Evolutionary conservation across 2,329 filamentous ascomycete genomes (phyloP).

Genomic region (Monosporascus sp.): DNA sequence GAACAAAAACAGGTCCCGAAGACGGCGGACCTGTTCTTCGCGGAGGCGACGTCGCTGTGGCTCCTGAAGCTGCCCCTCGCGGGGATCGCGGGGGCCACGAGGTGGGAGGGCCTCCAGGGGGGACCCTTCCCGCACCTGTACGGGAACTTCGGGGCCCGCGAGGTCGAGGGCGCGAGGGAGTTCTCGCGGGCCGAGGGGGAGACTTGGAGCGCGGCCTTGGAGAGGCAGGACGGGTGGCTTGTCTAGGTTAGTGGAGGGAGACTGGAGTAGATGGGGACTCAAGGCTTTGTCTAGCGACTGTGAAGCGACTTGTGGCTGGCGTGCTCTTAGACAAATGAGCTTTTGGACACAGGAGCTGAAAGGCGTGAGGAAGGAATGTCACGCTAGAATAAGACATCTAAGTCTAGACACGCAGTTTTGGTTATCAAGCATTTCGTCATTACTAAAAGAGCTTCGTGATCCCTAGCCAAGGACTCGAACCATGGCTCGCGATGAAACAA

Average conservation of each 20-base stretch:
- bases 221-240: slow-evolving; percentile 34
- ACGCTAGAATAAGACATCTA: too few species aligned
- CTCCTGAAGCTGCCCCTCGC: slow-evolving; percentile 44
- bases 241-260: slow-evolving; percentile 8
- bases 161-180: slow-evolving; percentile 42
- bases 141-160: slow-evolving; percentile 48
- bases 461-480: too few species aligned
- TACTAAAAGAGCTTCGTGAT: too few species aligned
- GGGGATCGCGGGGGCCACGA: slow-evolving; percentile 37
- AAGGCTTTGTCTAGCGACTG: too few species aligned
- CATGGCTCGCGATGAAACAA: too few species aligned
- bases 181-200: slow-evolving; percentile 39
- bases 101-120: slow-evolving; percentile 48
- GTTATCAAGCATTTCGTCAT: too few species aligned
- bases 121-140: slow-evolving; percentile 52
- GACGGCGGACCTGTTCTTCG: slow-evolving; percentile 27
- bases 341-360: too few species aligned
- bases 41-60: slow-evolving; percentile 17
- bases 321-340: too few species aligned
- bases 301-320: too few species aligned
- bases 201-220: slow-evolving; percentile 44
- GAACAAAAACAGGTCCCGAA: slow-evolving; percentile 18
- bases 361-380: too few species aligned
- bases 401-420: too few species aligned
- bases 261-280: too few species aligned